Conservation (phyloP, 768 basidiomycete species). For the Rubroboletus satanas region DNA sequence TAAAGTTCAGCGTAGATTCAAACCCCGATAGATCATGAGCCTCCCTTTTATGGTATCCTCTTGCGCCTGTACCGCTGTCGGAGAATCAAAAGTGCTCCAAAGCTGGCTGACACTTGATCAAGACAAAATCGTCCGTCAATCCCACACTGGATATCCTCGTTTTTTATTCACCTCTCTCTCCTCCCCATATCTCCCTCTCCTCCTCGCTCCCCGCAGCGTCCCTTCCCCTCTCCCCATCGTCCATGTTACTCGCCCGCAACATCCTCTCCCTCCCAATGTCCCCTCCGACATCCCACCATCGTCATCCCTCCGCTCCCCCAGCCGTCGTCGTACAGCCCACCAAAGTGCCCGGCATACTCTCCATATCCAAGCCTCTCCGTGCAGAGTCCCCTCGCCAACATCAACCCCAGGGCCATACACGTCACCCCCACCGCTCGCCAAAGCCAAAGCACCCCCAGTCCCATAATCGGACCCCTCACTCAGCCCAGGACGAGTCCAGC, state of each 20-base stretch:
- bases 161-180: slow-evolving; percentile 5
- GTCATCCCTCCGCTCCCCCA: slow-evolving; percentile 68
- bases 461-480: slow-evolving; percentile 20
- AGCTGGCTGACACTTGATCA: slow-evolving; percentile 29
- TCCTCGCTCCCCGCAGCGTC: slow-evolving; percentile 13
- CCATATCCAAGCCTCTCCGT: slow-evolving; percentile 56
- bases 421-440: slow-evolving; percentile 34
- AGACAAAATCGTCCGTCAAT: slow-evolving; percentile 23
- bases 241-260: slow-evolving; percentile 43
- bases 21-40: slow-evolving; percentile 18
- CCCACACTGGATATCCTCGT: slow-evolving; percentile 29
- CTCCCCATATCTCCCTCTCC: background rate
- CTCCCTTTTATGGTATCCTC: slow-evolving; percentile 6
- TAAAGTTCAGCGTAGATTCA: slow-evolving; percentile 29
- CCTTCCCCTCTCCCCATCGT: background rate
- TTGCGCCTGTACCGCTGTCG: slow-evolving; percentile 33
- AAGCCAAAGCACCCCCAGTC: slow-evolving; percentile 32
- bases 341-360: slow-evolving; percentile 67
- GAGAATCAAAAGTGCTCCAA: slow-evolving; percentile 34
- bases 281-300: slow-evolving; percentile 43
- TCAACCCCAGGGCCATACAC: slow-evolving; percentile 33
- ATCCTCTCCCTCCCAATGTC: slow-evolving; percentile 33
- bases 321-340: slow-evolving; percentile 69
- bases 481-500: slow-evolving; percentile 27
- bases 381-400: slow-evolving; percentile 34